Evolutionary conservation across 2,329 filamentous ascomycete genomes (phyloP).

Genomic region (Drechslerella dactyloides): DNA sequence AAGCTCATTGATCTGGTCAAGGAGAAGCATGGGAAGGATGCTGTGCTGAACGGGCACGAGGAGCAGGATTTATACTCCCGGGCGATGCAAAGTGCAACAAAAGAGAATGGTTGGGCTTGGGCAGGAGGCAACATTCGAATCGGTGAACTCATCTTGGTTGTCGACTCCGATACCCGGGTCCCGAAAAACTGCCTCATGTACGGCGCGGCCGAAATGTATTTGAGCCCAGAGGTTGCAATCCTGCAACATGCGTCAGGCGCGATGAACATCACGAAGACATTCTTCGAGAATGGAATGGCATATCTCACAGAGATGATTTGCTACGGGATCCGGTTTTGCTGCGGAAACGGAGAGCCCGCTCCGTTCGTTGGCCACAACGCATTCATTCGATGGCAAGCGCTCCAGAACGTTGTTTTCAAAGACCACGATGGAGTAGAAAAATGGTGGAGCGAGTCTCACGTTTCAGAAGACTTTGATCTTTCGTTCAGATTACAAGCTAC

Average conservation of each 20-base stretch:
- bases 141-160: conserved; percentile 70
- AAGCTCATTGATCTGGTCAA: conserved; percentile 56
- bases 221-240: conserved; percentile 72
- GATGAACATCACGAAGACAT: conserved; percentile 75
- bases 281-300: conserved; percentile 77
- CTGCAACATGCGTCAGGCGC: conserved; percentile 76
- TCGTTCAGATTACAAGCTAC: conserved; percentile 72
- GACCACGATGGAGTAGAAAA: conserved; percentile 67
- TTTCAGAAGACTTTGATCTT: conserved; percentile 81
- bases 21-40: conserved; percentile 14
- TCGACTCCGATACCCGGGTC: conserved; percentile 74
- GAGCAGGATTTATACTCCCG: conserved; percentile 63
- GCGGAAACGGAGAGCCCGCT: conserved; percentile 73
- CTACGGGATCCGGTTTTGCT: conserved; percentile 72
- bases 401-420: conserved; percentile 66
- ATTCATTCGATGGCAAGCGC: conserved; percentile 72
- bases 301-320: conserved; percentile 83
- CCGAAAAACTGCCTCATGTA: conserved; percentile 72
- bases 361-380: conserved; percentile 82
- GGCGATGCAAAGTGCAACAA: conserved; percentile 63
- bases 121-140: conserved; percentile 68
- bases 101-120: conserved; percentile 65
- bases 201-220: conserved; percentile 74
- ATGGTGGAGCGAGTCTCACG: conserved; percentile 77
- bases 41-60: conserved; percentile 42